Base-by-base conservation (phyloP, 2,329 filamentous ascomycete species). In the Penicillium sp. region DNA sequence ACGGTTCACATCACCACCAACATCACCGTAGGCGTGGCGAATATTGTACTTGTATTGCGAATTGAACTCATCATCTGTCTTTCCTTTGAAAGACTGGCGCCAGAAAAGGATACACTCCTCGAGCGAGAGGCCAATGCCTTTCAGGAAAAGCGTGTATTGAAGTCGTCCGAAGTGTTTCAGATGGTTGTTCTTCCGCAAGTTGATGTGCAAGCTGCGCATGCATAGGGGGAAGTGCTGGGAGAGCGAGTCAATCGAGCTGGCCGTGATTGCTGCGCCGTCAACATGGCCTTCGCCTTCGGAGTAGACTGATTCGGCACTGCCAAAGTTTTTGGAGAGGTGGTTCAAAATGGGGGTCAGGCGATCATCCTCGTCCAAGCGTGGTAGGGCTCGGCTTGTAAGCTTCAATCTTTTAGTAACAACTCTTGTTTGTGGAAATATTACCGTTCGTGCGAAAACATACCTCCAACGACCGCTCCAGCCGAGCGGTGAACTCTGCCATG, bases 1-100 rank as follows among this genome's bases (percentile, higher is more conserved):
- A 35, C 94, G 86, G 73, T 96, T 97, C 20, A 88, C 84, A 76
- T 98, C 94, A 59, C 94, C 94, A 56, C 95, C 95, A 0, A 98
- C 95, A 70, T 98, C 94, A 66, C 95, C 95, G 75, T 98, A 99
- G 0, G 83, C 78, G 82, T 99, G 94, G n/a, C 93, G 90, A 59
- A 98, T 86, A 74, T 99, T 98, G 83, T 99, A 99, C 47, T 90
- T 86, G 79, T 99, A 98, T 73, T 97, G 92, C 73, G 97, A 98
- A 78, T 96, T 96, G 84, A 98, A 99, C 38, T 89, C 89, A 70
- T 98, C 94, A 71, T 98, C 95, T 0, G 91, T 93, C 64, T 96
- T 87, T 66, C 92, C 90, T 73, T 87, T 88, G 84, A 99, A 98
- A 31, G 85, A 83, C 63, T 87, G 85, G 11, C 95, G 88, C 95